Evolutionary conservation across 2,329 filamentous ascomycete genomes (phyloP), one percentile per base, ranked within the genome.

Genomic region (Truncatella angustata): DNA sequence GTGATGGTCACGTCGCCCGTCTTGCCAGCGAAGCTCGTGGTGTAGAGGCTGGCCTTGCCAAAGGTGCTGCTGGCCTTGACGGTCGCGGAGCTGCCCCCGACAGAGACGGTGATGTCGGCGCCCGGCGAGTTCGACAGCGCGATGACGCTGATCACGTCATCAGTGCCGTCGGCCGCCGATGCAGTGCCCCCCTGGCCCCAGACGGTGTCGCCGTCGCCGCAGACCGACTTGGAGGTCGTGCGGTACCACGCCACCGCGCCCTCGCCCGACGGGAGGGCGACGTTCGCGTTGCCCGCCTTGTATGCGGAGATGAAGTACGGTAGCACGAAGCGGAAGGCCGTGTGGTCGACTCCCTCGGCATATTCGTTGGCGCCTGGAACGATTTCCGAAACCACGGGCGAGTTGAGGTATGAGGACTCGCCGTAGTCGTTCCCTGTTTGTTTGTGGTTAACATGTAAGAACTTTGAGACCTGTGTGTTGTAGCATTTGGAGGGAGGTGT

Each of bases 391-490:
- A 71, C 59, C 39, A 71, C 66, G 28, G 71, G 71, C 14, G 67
- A 64, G 58, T 81, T 79, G 60, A 76, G 73, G 55, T 84, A 83
- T 63, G 81, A 79, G 2, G 79, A 77, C 62, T 85, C 81, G 30
- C 81, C 81, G 54, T 74, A 84, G 60, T 85, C 81, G 57, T 84
- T 84, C 80, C 71, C 70, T 71, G 45, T 34, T 42, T 34, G 30
- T 42, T 23, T 5, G 10, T 21, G 6, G 3, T 16, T 10, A 40
- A 12, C 23, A 30, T 6, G 3, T 3, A 11, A 5, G 11, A 2
- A 24, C 9, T 6, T 43, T 23, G 12, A 26, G n/a, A 10, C 14
- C 11, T n/a, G 3, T 16, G 36, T 10, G 20, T 2, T 7, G 16
- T 5, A 1, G 11, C 16, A 2, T 16, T 6, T 6, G 14, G 3